Percentiles rank a stretch among this genome's conserved stretches.
Evolutionary conservation across 2,329 filamentous ascomycete species (phyloP).

Genomic region (Pseudonectria foliicola): DNA sequence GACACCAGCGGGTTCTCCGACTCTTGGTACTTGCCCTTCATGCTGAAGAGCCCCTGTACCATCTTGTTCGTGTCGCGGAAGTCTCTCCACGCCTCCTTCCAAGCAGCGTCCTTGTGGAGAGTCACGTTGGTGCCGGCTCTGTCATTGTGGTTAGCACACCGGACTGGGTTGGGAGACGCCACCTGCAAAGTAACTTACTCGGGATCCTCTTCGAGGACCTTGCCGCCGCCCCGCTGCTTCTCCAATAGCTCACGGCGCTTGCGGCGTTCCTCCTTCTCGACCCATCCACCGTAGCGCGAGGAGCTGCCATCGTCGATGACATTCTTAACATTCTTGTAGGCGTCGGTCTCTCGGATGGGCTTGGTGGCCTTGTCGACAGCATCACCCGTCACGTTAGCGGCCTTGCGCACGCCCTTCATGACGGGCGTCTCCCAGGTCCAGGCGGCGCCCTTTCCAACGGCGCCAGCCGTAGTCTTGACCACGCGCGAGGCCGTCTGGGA

Average conservation of each 20-base stretch:
- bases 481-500: slow-evolving; percentile 71
- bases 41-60: slow-evolving; percentile 79
- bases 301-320: slow-evolving; percentile 97
- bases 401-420: slow-evolving; percentile 83
- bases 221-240: slow-evolving; percentile 45
- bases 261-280: slow-evolving; percentile 89
- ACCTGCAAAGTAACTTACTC: slow-evolving; percentile 55
- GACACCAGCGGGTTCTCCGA: slow-evolving; percentile 94
- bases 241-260: slow-evolving; percentile 70
- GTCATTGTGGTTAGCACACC: slow-evolving; percentile 23
- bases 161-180: not conserved
- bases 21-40: slow-evolving; percentile 86
- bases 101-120: slow-evolving; percentile 91
- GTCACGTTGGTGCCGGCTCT: slow-evolving; percentile 94
- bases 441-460: slow-evolving; percentile 80
- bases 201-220: slow-evolving; percentile 74
- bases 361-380: slow-evolving; percentile 92
- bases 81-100: slow-evolving; percentile 97
- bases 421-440: slow-evolving; percentile 98
- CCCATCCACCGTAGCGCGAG: slow-evolving; percentile 91
- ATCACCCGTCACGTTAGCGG: slow-evolving; percentile 76
- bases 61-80: slow-evolving; percentile 87
- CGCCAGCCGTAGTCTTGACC: slow-evolving; percentile 77
- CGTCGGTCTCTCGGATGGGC: slow-evolving; percentile 88
- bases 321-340: slow-evolving; percentile 89